phyloP scores from a whole-genome alignment of 257 asterid genomes.

The Jacaranda mimosifolia region DNA sequence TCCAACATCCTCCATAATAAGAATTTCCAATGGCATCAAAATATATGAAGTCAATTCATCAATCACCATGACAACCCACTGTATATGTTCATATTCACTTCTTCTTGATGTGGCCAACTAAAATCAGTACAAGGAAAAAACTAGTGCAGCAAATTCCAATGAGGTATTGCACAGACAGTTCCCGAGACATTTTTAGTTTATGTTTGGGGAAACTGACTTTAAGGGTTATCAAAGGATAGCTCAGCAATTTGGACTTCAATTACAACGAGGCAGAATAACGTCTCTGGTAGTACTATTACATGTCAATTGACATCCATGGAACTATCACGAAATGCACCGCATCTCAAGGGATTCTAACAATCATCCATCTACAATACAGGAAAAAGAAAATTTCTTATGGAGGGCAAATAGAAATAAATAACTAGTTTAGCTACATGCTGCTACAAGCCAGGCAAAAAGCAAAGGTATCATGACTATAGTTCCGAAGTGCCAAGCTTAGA shows the following conservation, averaged over 20 bases:
- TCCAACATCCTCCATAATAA: not conserved
- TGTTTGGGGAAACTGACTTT: not conserved
- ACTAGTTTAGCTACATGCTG: constrained; percentile 30
- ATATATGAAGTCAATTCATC: not conserved
- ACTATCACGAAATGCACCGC: constrained; percentile 54
- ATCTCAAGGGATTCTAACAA: constrained; percentile 54
- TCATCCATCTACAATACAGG: constrained; percentile 60
- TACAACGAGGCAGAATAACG: constrained; percentile 30
- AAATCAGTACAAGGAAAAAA: not conserved
- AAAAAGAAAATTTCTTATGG: constrained; percentile 34
- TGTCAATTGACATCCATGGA: constrained; percentile 54
- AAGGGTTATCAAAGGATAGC: constrained; percentile 22
- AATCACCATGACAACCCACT: constrained; percentile 7
- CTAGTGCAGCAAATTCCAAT: not conserved
- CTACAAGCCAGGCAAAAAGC: constrained; percentile 30
- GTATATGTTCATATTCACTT: not conserved
- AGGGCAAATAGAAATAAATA: constrained; percentile 32
- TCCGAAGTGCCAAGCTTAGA: constrained; percentile 29
- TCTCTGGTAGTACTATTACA: constrained; percentile 37
- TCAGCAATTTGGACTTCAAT: constrained; percentile 4
- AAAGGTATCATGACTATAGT: constrained; percentile 21
- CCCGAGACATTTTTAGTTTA: not conserved
- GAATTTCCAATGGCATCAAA: not conserved
- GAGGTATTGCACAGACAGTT: not conserved
- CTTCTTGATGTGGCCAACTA: not conserved